Conservation (phyloP, 78 protist species). For the Protostelium mycophagum region DNA sequence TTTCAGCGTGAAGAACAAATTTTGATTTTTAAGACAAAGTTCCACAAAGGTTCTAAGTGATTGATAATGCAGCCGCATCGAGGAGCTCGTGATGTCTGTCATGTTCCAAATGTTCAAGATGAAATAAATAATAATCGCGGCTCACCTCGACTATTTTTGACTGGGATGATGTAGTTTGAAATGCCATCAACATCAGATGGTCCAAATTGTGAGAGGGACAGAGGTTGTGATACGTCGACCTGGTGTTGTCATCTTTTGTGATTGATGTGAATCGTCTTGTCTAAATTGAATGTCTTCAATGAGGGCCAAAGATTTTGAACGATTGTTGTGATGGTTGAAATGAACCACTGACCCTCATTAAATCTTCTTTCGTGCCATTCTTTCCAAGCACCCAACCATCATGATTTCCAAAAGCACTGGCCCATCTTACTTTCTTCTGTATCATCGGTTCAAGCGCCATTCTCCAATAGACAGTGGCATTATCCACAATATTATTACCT, state of each 20-base stretch:
- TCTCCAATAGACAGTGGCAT: slow-evolving; percentile 43
- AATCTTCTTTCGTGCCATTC: slow-evolving; percentile 15
- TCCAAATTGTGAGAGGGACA: slow-evolving; percentile 11
- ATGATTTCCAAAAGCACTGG: slow-evolving; percentile 51
- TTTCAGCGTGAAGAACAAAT: too few relatives aligned
- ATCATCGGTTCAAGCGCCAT: slow-evolving; percentile 3
- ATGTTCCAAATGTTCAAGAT: too few relatives aligned
- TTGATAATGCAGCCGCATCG: too few relatives aligned
- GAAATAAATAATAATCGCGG: too few relatives aligned
- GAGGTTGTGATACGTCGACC: not conserved
- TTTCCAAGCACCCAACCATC: slow-evolving; percentile 11
- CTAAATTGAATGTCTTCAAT: too few relatives aligned
- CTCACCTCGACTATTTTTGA: not conserved
- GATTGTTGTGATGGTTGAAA: slow-evolving; percentile 12
- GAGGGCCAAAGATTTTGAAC: too few relatives aligned
- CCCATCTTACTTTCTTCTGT: slow-evolving; percentile 19
- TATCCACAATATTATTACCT: slow-evolving; percentile 42
- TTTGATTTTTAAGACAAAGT: too few relatives aligned
- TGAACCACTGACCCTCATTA: slow-evolving; percentile 4
- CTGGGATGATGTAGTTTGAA: slow-evolving; percentile 23
- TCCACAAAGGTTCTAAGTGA: too few relatives aligned
- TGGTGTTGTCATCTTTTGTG: not conserved
- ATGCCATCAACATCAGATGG: slow-evolving; percentile 21
- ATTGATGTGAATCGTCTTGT: too few relatives aligned
- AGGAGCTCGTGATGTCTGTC: too few relatives aligned